These are phyloP conservation scores for Spathaspora sp. DNA, from an alignment of 805 yeast genomes.

Conservation along the genomic window DNA sequence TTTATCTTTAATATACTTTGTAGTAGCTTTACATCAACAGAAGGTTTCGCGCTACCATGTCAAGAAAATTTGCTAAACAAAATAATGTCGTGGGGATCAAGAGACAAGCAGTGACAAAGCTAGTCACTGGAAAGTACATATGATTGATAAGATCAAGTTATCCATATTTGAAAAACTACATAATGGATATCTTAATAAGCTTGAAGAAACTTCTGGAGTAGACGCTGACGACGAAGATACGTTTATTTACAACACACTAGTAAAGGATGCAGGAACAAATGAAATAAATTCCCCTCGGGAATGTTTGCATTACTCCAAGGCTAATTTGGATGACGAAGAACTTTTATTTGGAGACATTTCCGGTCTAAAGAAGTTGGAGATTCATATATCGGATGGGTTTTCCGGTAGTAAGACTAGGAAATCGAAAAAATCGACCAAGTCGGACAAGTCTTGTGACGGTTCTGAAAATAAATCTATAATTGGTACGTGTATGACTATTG, in stretches of 20 bases:
- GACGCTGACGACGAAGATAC: slow-evolving; percentile 5
- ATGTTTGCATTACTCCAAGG: slow-evolving; percentile 47
- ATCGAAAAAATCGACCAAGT: neutral
- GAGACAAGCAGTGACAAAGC: too few relatives aligned
- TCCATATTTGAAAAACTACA: slow-evolving; percentile 5
- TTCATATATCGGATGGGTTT: slow-evolving; percentile 5
- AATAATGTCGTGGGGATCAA: too few relatives aligned
- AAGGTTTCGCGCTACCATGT: too few relatives aligned
- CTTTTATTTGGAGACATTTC: slow-evolving; percentile 10
- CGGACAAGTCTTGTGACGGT: neutral
- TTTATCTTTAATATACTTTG: neutral
- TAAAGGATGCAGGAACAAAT: neutral
- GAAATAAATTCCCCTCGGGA: neutral
- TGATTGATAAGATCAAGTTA: slow-evolving; percentile 5
- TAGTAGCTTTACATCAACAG: neutral
- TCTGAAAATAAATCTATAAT: slow-evolving; percentile 5
- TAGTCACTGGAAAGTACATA: neutral
- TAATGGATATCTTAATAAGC: neutral
- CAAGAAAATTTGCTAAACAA: too few relatives aligned
- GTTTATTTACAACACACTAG: neutral
- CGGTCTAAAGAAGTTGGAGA: slow-evolving; percentile 7
- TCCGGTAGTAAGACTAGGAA: slow-evolving; percentile 1
- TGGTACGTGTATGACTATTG: slow-evolving; percentile 16
- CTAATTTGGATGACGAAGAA: slow-evolving; percentile 43
- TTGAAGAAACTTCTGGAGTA: neutral